phyloP scores from a whole-genome alignment of 345 rosid genomes.

The Eutrema yunnanense region DNA sequence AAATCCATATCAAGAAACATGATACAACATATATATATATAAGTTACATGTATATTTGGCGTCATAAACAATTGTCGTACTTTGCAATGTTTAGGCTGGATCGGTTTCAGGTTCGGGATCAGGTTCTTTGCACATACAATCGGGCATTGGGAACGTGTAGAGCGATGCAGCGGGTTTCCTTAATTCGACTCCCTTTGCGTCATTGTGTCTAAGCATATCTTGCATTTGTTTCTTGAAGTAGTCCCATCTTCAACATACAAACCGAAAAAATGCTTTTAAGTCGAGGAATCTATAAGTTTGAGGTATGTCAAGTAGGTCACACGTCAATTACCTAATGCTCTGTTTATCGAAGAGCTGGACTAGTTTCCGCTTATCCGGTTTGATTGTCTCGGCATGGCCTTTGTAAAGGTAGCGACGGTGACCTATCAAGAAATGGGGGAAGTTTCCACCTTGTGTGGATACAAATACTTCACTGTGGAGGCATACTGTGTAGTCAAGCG shows the following conservation, averaged over 20 bases:
- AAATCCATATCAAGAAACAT: not conserved
- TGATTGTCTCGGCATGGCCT: conserved; percentile 88
- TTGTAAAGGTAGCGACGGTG: conserved; percentile 83
- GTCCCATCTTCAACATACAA: conserved; percentile 54
- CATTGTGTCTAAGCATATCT: conserved; percentile 73
- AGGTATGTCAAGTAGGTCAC: not conserved
- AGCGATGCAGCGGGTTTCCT: conserved; percentile 65
- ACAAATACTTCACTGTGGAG: conserved; percentile 93
- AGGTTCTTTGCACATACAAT: conserved; percentile 78
- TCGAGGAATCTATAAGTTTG: not conserved
- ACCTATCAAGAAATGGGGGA: conserved; percentile 95
- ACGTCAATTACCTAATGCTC: conserved; percentile 47
- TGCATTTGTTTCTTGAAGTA: conserved; percentile 72
- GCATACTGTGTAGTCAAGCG: conserved; percentile 88
- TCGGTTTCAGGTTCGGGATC: conserved; percentile 13
- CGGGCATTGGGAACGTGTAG: conserved; percentile 92
- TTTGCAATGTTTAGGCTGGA: not conserved
- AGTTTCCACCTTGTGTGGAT: conserved; percentile 98
- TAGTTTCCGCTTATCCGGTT: conserved; percentile 85
- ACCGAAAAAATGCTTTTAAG: not conserved
- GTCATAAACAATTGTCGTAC: conserved; percentile 10
- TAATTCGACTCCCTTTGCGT: conserved; percentile 61
- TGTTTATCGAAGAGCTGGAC: conserved; percentile 83
- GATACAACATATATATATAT: conserved; percentile 13
- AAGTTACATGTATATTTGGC: conserved; percentile 22